Conservation (phyloP, 2,329 filamentous ascomycete genomes). For the Xylariaceae sp. region DNA sequence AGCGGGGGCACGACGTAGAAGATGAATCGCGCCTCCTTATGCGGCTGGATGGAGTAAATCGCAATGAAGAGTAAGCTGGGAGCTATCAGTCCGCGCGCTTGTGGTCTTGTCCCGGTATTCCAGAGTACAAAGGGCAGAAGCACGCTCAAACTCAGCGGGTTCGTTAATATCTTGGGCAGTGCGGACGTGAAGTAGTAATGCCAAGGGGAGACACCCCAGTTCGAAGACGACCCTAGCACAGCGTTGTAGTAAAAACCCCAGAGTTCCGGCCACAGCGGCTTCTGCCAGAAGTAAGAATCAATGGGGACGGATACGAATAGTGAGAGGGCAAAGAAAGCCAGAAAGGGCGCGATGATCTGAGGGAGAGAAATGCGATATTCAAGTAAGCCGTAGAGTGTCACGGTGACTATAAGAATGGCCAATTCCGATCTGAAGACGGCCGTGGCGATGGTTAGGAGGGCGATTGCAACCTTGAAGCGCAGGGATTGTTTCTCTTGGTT, state of each 20-base stretch:
- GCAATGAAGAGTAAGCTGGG: slow-evolving; percentile 68
- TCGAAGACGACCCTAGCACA: slow-evolving; percentile 70
- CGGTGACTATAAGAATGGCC: slow-evolving; percentile 68
- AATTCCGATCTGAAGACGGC: slow-evolving; percentile 87
- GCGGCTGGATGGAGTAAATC: slow-evolving; percentile 81
- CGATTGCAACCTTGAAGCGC: slow-evolving; percentile 60
- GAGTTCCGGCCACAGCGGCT: slow-evolving; percentile 81
- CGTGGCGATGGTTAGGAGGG: slow-evolving; percentile 71
- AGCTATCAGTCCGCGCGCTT: slow-evolving; percentile 47
- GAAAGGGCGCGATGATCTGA: slow-evolving; percentile 58
- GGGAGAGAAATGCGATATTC: slow-evolving; percentile 20
- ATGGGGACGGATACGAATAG: slow-evolving; percentile 65
- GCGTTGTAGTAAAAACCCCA: slow-evolving; percentile 89
- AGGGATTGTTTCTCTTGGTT: slow-evolving; percentile 30
- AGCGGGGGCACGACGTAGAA: slow-evolving; percentile 79
- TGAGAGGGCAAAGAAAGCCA: slow-evolving; percentile 59
- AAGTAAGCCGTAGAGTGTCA: slow-evolving; percentile 59
- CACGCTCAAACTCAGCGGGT: slow-evolving; percentile 60
- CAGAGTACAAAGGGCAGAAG: slow-evolving; percentile 50
- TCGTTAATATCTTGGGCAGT: slow-evolving; percentile 76
- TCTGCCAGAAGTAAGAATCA: slow-evolving; percentile 94
- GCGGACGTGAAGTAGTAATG: slow-evolving; percentile 80
- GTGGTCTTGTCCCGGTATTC: slow-evolving; percentile 40
- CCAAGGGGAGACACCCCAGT: slow-evolving; percentile 85
- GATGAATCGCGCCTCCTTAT: slow-evolving; percentile 95